A percentile compares a stretch with the other conserved stretches of the same genome.
Evolutionary conservation across 345 rosid genomes (phyloP).

Genomic region (Punica granatum): DNA sequence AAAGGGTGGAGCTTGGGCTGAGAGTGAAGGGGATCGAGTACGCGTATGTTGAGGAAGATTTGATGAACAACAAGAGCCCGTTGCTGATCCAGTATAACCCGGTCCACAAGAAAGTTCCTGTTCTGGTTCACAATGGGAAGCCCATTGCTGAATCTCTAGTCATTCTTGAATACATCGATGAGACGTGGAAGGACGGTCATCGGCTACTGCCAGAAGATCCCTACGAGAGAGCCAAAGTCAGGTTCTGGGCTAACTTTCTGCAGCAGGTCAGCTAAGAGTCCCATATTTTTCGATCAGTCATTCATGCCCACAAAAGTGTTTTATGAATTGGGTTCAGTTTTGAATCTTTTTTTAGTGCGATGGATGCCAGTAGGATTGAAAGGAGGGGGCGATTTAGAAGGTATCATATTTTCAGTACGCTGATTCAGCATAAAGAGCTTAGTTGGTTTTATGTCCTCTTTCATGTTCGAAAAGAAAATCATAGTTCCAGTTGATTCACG

Average conservation of each 20-base stretch:
- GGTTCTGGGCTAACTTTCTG: constrained; percentile 27
- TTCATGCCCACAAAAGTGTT: too few relatives aligned
- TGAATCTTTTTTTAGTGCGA: too few relatives aligned
- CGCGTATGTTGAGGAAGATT: constrained; percentile 35
- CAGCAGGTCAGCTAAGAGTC: constrained; percentile 5
- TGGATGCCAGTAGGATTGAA: too few relatives aligned
- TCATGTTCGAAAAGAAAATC: too few relatives aligned
- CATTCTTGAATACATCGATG: constrained; percentile 37
- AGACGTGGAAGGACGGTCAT: constrained; percentile 27
- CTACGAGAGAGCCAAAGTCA: constrained; percentile 22
- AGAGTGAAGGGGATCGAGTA: constrained; percentile 31
- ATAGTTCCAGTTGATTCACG: too few relatives aligned
- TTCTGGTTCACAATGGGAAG: constrained; percentile 41
- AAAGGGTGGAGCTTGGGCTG: constrained; percentile 34
- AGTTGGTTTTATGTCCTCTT: too few relatives aligned
- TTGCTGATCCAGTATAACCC: constrained; percentile 5
- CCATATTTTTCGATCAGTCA: too few relatives aligned
- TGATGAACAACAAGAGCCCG: constrained; percentile 32
- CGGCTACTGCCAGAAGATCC: constrained; percentile 34
- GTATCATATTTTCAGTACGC: too few relatives aligned
- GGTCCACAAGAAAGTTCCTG: constrained; percentile 27
- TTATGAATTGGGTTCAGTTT: too few relatives aligned
- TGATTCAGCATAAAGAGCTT: too few relatives aligned
- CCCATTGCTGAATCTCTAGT: constrained; percentile 26
- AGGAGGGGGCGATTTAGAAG: too few relatives aligned